These are phyloP conservation scores for Ilyonectria mors-panacis DNA, from an alignment of 2,329 filamentous ascomycete species.

Conservation along the genomic window DNA sequence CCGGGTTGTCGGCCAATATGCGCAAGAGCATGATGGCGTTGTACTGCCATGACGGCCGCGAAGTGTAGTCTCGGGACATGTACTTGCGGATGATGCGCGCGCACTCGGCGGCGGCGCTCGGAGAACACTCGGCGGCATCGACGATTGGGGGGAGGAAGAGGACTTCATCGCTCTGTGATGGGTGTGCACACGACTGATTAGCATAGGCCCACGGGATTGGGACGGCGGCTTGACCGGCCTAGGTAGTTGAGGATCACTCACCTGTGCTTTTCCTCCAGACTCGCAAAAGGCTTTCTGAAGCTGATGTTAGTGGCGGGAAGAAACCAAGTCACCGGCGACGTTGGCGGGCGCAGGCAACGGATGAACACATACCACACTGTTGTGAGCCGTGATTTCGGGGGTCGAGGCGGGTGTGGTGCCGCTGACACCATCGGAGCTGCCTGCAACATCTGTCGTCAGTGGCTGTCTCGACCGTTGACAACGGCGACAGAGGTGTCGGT, in stretches of 20 bases:
- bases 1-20: conserved; percentile 93
- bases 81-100: conserved; percentile 87
- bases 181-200: conserved; percentile 23
- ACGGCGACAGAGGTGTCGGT: neutral
- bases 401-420: conserved; percentile 63
- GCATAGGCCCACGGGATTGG: neutral
- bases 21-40: conserved; percentile 96
- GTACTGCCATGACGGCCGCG: conserved; percentile 83
- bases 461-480: neutral
- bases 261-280: conserved; percentile 73
- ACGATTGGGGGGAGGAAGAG: conserved; percentile 94
- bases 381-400: conserved; percentile 76
- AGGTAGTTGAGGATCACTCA: conserved; percentile 53
- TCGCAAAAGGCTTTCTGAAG: conserved; percentile 85
- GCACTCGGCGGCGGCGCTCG: conserved; percentile 85
- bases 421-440: conserved; percentile 30
- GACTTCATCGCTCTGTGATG: conserved; percentile 84
- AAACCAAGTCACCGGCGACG: conserved; percentile 11
- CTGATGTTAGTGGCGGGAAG: conserved; percentile 40
- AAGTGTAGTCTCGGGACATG: conserved; percentile 79
- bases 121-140: conserved; percentile 93
- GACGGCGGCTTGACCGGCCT: neutral
- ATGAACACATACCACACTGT: conserved; percentile 73
- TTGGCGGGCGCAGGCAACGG: conserved; percentile 22
- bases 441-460: conserved; percentile 22